Evolutionary conservation across 2,329 filamentous ascomycete species (phyloP), one percentile per base, ranked within the genome.

Genomic region (Ophiostoma sp.): DNA sequence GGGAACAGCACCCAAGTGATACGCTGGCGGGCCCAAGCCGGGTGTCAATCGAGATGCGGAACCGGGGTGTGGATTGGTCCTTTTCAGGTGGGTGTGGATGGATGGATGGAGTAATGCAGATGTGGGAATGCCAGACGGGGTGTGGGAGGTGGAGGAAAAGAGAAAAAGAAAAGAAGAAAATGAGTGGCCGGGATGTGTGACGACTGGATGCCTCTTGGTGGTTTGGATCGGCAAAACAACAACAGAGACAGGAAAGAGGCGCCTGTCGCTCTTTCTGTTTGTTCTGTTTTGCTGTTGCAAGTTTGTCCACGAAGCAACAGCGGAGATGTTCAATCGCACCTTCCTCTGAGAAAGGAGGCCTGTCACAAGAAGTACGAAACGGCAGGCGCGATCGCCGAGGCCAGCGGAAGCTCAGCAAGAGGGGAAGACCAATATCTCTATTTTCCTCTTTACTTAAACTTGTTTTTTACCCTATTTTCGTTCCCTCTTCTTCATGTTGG

Each of bases 351-450:
- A 28, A 8, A 28, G 45, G 22, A 39, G 42, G 22, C 39, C 36
- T 12, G 61, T 66, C 61, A 36, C 64, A 70, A 55, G 55, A 59
- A 33, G 48, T n/a, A 59, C 50, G 15, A 70, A 9, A n/a, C 6
- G 73, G 73, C 70, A 74, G 31, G 64, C 42, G 73, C 73, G 70
- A 74, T 74, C 70, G 63, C 55, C 69, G 52, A 33, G 31, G 22
- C 63, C 68, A 71, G 59, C 28, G 22, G 19, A 2, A 64, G n/a
- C 59, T 22, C 28, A 36, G 31, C 33, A 63, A 19, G 59, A 63
- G 59, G 19, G 36, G n/a, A 22, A 19, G 15, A 19, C 22, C 59
- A n/a, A 42, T 42, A 42, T 64, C 33, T 39, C 5, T n/a, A 12
- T 64, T 7, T 15, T 42, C 11, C 36, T 28, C 25, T 31, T 12